Percentiles rank a stretch among this genome's conserved stretches.
phyloP scores from a whole-genome alignment of 2,329 filamentous ascomycete genomes.

The Pyrenophora graminea region DNA sequence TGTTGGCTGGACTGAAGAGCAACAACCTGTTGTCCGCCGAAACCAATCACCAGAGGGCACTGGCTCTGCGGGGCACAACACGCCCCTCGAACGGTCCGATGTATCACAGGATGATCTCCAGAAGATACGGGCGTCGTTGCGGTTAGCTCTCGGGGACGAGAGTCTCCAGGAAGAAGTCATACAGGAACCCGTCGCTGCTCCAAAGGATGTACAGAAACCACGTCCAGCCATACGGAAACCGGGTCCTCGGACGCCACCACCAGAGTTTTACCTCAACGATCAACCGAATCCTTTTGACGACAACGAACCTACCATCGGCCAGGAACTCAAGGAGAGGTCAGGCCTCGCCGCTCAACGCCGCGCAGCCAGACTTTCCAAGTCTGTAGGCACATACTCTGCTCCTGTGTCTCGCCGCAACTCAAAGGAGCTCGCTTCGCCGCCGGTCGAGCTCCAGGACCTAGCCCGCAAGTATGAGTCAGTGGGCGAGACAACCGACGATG shows the following conservation, averaged over 20 bases:
- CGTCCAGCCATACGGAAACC: constrained; percentile 35
- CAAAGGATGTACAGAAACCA: background rate
- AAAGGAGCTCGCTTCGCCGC: constrained; percentile 32
- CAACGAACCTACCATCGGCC: constrained; percentile 17
- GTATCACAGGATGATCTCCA: constrained; percentile 41
- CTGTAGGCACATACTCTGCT: constrained; percentile 43
- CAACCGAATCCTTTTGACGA: constrained; percentile 43
- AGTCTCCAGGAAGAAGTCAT: constrained; percentile 24
- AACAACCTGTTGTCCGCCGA: constrained; percentile 16
- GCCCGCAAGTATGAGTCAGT: constrained; percentile 24
- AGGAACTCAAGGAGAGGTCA: constrained; percentile 37
- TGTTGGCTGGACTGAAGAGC: constrained; percentile 40
- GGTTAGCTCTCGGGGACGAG: constrained; percentile 40
- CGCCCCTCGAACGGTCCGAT: constrained; percentile 37
- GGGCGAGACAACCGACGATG: constrained; percentile 27
- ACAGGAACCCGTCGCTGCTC: no score
- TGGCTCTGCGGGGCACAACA: constrained; percentile 35
- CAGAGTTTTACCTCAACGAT: constrained; percentile 40
- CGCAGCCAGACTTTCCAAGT: constrained; percentile 41
- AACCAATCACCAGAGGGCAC: constrained; percentile 29
- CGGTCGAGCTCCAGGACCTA: constrained; percentile 24
- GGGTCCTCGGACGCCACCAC: constrained; percentile 35
- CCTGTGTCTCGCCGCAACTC: constrained; percentile 44
- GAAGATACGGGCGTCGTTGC: constrained; percentile 42
- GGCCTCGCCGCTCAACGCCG: constrained; percentile 42